phyloP scores from a whole-genome alignment of 352 stramenopile species.

The Globisporangium yorkense region DNA sequence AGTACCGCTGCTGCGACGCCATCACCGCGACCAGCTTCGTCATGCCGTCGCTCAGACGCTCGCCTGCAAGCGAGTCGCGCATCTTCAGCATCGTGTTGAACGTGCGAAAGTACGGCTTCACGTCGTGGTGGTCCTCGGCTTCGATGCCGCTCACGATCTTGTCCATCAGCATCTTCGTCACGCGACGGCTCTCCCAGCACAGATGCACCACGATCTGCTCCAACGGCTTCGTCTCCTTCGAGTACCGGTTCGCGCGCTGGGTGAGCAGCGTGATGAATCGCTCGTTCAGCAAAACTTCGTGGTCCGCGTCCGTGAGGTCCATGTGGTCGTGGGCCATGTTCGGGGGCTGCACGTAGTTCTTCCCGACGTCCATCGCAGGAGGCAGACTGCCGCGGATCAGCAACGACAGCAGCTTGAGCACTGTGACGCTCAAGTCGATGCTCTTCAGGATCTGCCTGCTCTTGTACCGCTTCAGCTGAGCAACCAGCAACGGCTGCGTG shows the following conservation, averaged over 20 bases:
- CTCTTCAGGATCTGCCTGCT: conserved; percentile 68
- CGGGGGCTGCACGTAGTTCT: conserved; percentile 28
- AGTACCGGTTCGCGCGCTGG: conserved; percentile 67
- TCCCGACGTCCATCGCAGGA: conserved; percentile 60
- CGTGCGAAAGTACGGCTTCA: conserved; percentile 88
- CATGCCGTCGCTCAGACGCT: conserved; percentile 64
- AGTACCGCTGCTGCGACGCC: conserved; percentile 81
- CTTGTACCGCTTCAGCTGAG: conserved; percentile 67
- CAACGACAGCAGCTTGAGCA: conserved; percentile 71
- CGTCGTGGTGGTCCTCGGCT: conserved; percentile 73
- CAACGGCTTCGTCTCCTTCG: conserved; percentile 72
- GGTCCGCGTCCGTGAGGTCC: conserved; percentile 48
- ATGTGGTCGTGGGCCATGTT: conserved; percentile 73
- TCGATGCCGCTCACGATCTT: conserved; percentile 74
- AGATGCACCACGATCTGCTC: conserved; percentile 75
- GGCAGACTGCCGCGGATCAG: conserved; percentile 65
- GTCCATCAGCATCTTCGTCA: conserved; percentile 54
- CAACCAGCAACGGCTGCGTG: conserved; percentile 55
- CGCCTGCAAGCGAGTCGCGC: conserved; percentile 51
- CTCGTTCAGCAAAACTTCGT: conserved; percentile 66
- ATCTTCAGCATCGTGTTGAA: conserved; percentile 77
- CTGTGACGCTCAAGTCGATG: conserved; percentile 62
- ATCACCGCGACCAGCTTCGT: conserved; percentile 72
- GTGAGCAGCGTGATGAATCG: conserved; percentile 73
- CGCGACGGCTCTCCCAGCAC: conserved; percentile 67